A percentile compares a stretch with the other conserved stretches of the same genome.
These are phyloP conservation scores for Plasmodium gaboni DNA, from an alignment of 169 alveolate species.

Conservation along the genomic window DNA sequence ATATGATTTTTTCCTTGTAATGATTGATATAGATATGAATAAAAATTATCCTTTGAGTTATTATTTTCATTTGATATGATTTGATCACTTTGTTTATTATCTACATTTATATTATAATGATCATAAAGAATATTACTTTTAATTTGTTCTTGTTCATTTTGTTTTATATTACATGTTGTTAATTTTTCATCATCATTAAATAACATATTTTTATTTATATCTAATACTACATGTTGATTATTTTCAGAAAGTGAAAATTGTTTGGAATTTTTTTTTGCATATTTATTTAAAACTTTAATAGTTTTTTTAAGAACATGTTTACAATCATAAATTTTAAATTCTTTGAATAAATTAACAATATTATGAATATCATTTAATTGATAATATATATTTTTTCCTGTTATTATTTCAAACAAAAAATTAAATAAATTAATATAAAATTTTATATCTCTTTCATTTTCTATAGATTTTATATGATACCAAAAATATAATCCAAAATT, in stretches of 20 bases:
- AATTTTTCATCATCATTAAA: neutral
- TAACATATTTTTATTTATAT: slow-evolving; percentile 25
- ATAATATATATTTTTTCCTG: slow-evolving; percentile 56
- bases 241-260: slow-evolving; percentile 26
- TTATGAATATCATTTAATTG: slow-evolving; percentile 31
- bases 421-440: slow-evolving; percentile 44
- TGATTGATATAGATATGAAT: neutral
- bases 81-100: neutral
- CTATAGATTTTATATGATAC: slow-evolving; percentile 67
- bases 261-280: slow-evolving; percentile 46
- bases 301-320: slow-evolving; percentile 48
- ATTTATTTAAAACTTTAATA: slow-evolving; percentile 24
- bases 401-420: slow-evolving; percentile 47
- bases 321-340: slow-evolving; percentile 50
- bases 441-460: slow-evolving; percentile 22
- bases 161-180: neutral
- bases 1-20: slow-evolving; percentile 29
- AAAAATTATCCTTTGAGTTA: slow-evolving; percentile 14
- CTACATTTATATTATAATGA: neutral
- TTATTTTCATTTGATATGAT: neutral
- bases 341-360: slow-evolving; percentile 41
- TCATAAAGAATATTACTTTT: neutral
- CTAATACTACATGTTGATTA: slow-evolving; percentile 25
- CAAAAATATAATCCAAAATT: slow-evolving; percentile 53
- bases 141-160: neutral